Conservation (phyloP, 208 protist genomes). For the Acanthamoeba royreba region DNA sequence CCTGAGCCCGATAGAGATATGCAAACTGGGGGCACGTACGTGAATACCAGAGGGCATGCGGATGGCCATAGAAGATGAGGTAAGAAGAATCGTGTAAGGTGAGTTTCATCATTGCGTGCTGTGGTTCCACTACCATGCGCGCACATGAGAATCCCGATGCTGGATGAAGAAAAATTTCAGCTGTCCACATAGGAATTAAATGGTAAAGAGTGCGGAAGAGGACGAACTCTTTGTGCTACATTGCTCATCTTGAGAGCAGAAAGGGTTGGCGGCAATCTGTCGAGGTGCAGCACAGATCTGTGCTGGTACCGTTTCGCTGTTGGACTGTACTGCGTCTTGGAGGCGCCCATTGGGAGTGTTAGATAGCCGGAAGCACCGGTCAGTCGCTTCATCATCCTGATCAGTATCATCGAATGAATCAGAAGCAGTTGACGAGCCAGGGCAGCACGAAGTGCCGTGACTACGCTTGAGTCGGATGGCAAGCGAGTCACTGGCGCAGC, state of each 20-base stretch:
- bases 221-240: too few species aligned
- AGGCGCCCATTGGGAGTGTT: background rate
- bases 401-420: background rate
- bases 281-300: background rate
- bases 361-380: background rate
- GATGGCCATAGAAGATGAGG: constrained; percentile 27
- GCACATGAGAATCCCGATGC: background rate
- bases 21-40: background rate
- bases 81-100: background rate
- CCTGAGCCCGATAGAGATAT: background rate
- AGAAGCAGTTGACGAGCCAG: too few species aligned
- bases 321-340: too few species aligned
- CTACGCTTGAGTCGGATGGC: background rate
- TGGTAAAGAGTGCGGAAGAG: background rate
- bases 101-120: background rate
- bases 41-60: background rate
- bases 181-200: background rate
- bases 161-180: background rate
- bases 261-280: background rate
- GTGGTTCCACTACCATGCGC: background rate
- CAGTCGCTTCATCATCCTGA: background rate
- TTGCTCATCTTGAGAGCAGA: background rate
- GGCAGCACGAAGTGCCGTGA: background rate
- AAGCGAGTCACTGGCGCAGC: background rate
- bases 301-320: background rate